These are phyloP conservation scores for Rutstroemia sp. DNA, from an alignment of 2,329 filamentous ascomycete genomes.

Conservation along the genomic window DNA sequence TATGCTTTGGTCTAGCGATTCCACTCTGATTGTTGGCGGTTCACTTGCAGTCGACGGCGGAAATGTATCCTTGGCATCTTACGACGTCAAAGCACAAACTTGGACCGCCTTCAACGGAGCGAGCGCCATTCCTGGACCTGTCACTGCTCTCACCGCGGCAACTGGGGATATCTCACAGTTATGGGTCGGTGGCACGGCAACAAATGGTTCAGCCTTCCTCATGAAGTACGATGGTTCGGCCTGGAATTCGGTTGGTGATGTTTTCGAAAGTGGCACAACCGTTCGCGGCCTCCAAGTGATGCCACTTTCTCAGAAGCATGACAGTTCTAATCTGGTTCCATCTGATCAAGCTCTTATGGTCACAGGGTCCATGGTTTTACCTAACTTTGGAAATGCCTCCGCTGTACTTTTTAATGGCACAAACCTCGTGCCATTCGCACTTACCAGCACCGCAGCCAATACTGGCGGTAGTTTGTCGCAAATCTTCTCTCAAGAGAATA, in stretches of 20 bases:
- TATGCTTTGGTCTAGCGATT: constrained; percentile 69
- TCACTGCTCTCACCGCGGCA: constrained; percentile 70
- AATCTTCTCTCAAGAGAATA: constrained; percentile 75
- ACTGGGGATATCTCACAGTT: constrained; percentile 63
- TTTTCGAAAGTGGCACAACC: constrained; percentile 56
- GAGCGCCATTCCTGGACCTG: constrained; percentile 66
- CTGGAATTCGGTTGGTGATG: constrained; percentile 59
- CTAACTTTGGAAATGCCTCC: constrained; percentile 71
- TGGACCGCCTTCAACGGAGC: constrained; percentile 62
- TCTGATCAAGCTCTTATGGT: constrained; percentile 68
- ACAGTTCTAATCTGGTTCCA: constrained; percentile 53
- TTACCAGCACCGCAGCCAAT: constrained; percentile 62
- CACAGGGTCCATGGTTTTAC: constrained; percentile 73
- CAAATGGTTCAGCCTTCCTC: constrained; percentile 65
- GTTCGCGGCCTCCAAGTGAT: constrained; percentile 81
- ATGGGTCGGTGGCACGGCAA: constrained; percentile 71
- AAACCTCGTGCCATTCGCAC: constrained; percentile 66
- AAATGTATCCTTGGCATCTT: constrained; percentile 61
- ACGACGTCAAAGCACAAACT: constrained; percentile 56
- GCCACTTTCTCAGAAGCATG: constrained; percentile 61
- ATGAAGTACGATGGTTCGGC: constrained; percentile 71
- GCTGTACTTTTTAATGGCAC: constrained; percentile 85
- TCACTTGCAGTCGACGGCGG: constrained; percentile 63
- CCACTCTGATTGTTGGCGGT: constrained; percentile 69
- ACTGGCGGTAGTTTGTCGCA: constrained; percentile 67